These are phyloP conservation scores for Apiotrichum brassicae DNA, from an alignment of 1,284 basidiomycete genomes.

Conservation along the genomic window DNA sequence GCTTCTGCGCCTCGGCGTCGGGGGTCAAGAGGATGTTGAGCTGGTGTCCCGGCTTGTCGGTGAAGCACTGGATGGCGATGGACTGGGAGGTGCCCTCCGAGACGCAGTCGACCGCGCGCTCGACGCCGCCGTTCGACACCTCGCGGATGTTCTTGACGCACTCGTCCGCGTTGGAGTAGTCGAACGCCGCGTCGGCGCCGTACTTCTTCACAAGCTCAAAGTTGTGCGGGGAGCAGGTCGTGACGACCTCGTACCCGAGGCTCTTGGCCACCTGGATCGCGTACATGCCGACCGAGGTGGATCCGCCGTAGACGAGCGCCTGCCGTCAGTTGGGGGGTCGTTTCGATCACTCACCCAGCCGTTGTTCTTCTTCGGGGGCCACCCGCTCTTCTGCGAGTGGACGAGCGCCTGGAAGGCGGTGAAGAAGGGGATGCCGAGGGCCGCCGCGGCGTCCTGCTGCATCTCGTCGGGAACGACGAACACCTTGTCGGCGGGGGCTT, in stretches of 20 bases:
- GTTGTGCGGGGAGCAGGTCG: slow-evolving; percentile 47
- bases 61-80: slow-evolving; percentile 27
- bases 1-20: slow-evolving; percentile 14
- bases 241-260: slow-evolving; percentile 48
- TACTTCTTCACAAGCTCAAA: slow-evolving; percentile 46
- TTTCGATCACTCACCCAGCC: slow-evolving; percentile 28
- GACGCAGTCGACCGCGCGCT: slow-evolving; percentile 34
- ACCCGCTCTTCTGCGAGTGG: slow-evolving; percentile 6
- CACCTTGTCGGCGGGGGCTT: slow-evolving; percentile 24
- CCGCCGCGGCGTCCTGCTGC: slow-evolving; percentile 46
- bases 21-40: slow-evolving; percentile 28
- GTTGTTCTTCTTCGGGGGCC: slow-evolving; percentile 13
- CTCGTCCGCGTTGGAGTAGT: slow-evolving; percentile 26
- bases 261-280: slow-evolving; percentile 49
- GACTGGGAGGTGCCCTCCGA: slow-evolving; percentile 26
- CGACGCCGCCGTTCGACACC: slow-evolving; percentile 32
- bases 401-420: slow-evolving; percentile 18
- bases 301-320: slow-evolving; percentile 49
- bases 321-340: slow-evolving; percentile 11
- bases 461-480: slow-evolving; percentile 24
- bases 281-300: slow-evolving; percentile 49
- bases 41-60: slow-evolving; percentile 22
- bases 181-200: slow-evolving; percentile 47
- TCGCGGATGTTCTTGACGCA: slow-evolving; percentile 25
- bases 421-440: slow-evolving; percentile 43